Percentiles rank a stretch among this genome's conserved stretches.
Conservation (phyloP, 75 land plant genomes). For the Pinus albicaulis region DNA sequence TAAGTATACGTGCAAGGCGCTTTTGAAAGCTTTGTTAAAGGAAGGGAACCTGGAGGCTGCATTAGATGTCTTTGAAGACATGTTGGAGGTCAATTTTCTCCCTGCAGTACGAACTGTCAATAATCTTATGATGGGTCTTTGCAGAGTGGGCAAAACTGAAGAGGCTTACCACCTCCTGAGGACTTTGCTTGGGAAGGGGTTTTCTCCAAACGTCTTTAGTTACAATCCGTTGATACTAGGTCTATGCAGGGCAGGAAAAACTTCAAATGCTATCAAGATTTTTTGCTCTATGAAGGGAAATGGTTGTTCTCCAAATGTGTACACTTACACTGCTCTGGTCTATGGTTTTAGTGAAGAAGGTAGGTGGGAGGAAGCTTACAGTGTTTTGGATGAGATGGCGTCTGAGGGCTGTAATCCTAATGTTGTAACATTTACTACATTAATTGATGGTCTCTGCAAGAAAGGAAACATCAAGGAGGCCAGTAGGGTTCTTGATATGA, state of each 20-base stretch:
- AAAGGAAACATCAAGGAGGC: conserved; percentile 25
- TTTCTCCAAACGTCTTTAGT: conserved; percentile 14
- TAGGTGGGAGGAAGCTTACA: conserved; percentile 26
- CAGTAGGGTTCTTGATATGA: conserved; percentile 13
- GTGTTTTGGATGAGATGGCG: conserved; percentile 28
- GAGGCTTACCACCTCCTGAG: conserved; percentile 25
- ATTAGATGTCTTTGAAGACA: conserved; percentile 14
- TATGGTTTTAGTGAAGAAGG: conserved; percentile 31
- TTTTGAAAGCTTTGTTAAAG: conserved; percentile 26
- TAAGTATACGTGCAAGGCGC: conserved; percentile 7
- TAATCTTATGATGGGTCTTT: conserved; percentile 19
- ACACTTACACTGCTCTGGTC: conserved; percentile 37
- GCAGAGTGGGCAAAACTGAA: conserved; percentile 8
- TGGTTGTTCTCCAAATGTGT: conserved; percentile 26
- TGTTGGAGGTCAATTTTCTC: conserved; percentile 21
- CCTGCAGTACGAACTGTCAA: conserved; percentile 13
- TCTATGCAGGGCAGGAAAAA: conserved; percentile 34
- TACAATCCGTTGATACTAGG: conserved; percentile 44
- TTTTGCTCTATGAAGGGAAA: conserved; percentile 31
- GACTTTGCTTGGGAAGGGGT: conserved; percentile 16
- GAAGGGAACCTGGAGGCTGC: conserved; percentile 17
- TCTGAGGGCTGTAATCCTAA: conserved; percentile 24
- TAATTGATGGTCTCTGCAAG: conserved; percentile 38
- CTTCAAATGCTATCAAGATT: conserved; percentile 13
- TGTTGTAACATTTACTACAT: conserved; percentile 30